Conservation (phyloP, 768 basidiomycete species). For the Russula griseocarnosa region DNA sequence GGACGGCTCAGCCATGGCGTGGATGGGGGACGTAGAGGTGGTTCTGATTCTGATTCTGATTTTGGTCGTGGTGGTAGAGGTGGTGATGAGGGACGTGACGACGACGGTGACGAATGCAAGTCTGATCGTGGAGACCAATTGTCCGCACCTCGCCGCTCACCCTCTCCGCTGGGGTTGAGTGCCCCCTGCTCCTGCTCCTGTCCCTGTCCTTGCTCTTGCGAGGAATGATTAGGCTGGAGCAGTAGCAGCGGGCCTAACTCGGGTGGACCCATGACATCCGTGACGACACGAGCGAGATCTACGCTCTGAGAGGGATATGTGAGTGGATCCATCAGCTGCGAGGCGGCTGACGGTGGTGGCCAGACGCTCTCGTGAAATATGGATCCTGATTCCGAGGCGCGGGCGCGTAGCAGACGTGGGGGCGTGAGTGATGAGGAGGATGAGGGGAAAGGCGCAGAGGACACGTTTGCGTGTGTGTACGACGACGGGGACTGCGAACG, state of each 20-base stretch:
- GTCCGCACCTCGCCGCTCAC: not conserved
- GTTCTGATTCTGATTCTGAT: no score
- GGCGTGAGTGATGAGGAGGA: not conserved
- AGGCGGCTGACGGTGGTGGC: slow-evolving; percentile 20
- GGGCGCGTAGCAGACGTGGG: slow-evolving; percentile 20
- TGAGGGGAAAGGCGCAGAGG: not conserved
- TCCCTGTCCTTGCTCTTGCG: not conserved
- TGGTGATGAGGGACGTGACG: no score
- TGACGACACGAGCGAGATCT: slow-evolving; percentile 22
- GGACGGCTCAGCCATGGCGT: no score
- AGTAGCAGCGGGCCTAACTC: slow-evolving; percentile 1
- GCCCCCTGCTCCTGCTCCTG: not conserved
- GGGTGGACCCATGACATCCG: slow-evolving; percentile 23
- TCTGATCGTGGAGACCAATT: no score
- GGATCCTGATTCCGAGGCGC: slow-evolving; percentile 24
- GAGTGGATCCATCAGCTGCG: slow-evolving; percentile 23
- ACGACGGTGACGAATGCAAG: no score
- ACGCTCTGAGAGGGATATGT: slow-evolving; percentile 7
- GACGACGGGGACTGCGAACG: not conserved
- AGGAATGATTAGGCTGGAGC: not conserved
- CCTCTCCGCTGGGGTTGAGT: not conserved
- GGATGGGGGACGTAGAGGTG: no score
- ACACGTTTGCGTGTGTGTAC: not conserved
- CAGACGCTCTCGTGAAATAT: slow-evolving; percentile 28
- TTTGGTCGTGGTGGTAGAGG: no score